Percentiles rank a stretch among this genome's conserved stretches.
Evolutionary conservation across 306 rosid species (phyloP).

Genomic region (Dryas alaskensis): DNA sequence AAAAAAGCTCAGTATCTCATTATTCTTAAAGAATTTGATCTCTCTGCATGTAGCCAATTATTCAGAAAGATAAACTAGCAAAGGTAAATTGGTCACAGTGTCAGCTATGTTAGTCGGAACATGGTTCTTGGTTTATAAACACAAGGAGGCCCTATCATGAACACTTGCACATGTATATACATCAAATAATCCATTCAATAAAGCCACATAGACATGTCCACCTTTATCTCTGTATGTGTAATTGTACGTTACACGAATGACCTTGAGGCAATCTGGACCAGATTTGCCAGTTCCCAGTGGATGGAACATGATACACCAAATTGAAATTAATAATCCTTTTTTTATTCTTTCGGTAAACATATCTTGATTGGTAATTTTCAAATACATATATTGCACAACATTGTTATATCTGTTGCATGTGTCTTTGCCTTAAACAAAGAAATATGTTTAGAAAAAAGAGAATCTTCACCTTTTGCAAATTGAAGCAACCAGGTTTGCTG

Average conservation of each 20-base stretch:
- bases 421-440: slow-evolving; percentile 12
- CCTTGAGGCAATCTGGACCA: neutral
- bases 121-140: neutral
- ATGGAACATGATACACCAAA: neutral
- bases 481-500: slow-evolving; percentile 72
- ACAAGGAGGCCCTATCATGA: neutral
- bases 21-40: neutral
- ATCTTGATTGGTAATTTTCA: neutral
- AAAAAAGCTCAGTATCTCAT: neutral
- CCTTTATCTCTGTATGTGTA: neutral
- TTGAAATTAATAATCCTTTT: neutral
- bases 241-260: neutral
- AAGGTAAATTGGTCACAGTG: neutral
- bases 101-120: neutral
- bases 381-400: neutral
- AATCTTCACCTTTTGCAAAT: slow-evolving; percentile 75
- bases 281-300: neutral
- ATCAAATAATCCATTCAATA: neutral
- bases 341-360: neutral
- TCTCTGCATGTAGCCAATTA: neutral
- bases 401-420: neutral
- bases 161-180: neutral
- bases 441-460: slow-evolving; percentile 21
- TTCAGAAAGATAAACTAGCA: neutral
- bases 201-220: neutral